These are phyloP conservation scores for Pyrus communis DNA, from an alignment of 306 rosid genomes.

Conservation along the genomic window DNA sequence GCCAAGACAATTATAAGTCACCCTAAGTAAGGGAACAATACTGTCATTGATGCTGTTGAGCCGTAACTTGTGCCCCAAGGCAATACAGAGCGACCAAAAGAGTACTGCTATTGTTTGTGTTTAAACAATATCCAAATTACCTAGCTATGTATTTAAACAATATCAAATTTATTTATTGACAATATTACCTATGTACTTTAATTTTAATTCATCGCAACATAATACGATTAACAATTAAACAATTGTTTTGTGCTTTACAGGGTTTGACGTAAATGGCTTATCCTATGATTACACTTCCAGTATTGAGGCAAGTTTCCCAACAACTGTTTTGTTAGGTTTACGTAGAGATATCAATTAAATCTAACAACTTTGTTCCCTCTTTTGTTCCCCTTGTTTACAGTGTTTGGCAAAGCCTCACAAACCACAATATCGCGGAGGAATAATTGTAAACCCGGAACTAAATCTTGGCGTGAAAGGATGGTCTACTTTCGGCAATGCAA, in stretches of 20 bases:
- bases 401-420: slow-evolving; percentile 45
- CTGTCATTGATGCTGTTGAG: not conserved
- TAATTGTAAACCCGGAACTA: slow-evolving; percentile 59
- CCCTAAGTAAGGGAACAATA: not conserved
- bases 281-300: slow-evolving; percentile 51
- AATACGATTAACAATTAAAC: not conserved
- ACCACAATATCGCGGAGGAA: slow-evolving; percentile 71
- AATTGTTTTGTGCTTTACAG: slow-evolving; percentile 28
- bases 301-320: slow-evolving; percentile 29
- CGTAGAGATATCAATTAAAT: not conserved
- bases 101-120: not conserved
- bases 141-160: not conserved
- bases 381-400: slow-evolving; percentile 20
- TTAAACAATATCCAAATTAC: not conserved
- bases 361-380: not conserved
- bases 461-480: slow-evolving; percentile 56
- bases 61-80: not conserved
- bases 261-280: slow-evolving; percentile 33
- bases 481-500: slow-evolving; percentile 41
- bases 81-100: not conserved
- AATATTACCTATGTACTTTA: not conserved
- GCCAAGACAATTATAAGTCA: not conserved
- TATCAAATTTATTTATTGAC: not conserved
- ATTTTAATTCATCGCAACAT: not conserved
- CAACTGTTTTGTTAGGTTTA: not conserved